Evolutionary conservation across 148 eudicot genomes (phyloP).

Genomic region (Vaccinium myrtillus): DNA sequence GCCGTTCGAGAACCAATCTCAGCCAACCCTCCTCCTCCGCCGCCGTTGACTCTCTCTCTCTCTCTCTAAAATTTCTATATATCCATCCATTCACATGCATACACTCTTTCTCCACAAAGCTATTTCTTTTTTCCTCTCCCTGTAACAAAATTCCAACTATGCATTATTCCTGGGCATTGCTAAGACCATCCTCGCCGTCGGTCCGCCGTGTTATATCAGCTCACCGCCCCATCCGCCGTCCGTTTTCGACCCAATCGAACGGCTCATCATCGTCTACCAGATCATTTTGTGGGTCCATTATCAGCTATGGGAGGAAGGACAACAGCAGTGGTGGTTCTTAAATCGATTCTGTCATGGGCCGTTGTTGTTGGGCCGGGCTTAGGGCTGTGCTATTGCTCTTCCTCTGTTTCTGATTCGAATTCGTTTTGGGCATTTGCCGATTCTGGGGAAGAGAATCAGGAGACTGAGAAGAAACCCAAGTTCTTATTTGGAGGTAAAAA

Average conservation of each 20-base stretch:
- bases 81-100: neutral
- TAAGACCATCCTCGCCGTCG: conserved; percentile 24
- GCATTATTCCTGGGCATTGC: conserved; percentile 32
- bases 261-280: neutral
- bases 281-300: neutral
- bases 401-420: conserved; percentile 18
- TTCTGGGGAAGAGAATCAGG: conserved; percentile 22
- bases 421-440: conserved; percentile 44
- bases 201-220: conserved; percentile 10
- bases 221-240: conserved; percentile 17
- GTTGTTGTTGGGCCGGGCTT: conserved; percentile 48
- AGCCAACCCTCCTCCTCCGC: neutral
- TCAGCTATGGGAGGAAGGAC: neutral
- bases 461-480: conserved; percentile 35
- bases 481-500: conserved; percentile 52
- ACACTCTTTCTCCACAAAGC: neutral
- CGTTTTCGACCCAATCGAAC: conserved; percentile 20
- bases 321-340: too few relatives aligned
- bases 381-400: conserved; percentile 41
- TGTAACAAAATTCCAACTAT: conserved; percentile 21
- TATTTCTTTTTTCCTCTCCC: neutral
- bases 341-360: conserved; percentile 35
- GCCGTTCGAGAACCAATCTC: neutral
- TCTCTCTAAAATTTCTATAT: neutral
- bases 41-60: neutral